Percentiles rank a stretch among this genome's conserved stretches.
These are phyloP conservation scores for Drosera capensis DNA, from an alignment of 148 eudicot species.

Conservation along the genomic window DNA sequence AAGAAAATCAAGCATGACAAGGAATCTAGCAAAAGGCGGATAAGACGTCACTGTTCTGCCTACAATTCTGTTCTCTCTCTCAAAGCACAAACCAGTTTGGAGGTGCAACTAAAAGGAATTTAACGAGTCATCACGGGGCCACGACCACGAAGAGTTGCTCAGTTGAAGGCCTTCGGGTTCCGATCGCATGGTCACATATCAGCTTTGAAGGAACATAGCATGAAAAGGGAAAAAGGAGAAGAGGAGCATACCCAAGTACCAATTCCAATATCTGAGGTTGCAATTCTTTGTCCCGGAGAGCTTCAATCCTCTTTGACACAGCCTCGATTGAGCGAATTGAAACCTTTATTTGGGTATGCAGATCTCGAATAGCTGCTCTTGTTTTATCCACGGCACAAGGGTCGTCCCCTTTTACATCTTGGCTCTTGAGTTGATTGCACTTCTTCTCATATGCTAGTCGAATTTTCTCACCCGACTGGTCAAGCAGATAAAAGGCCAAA, in stretches of 20 bases:
- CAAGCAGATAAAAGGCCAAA: constrained; percentile 4
- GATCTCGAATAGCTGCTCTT: constrained; percentile 57
- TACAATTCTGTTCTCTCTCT: too few species aligned
- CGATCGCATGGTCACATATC: background rate
- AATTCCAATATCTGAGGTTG: constrained; percentile 83
- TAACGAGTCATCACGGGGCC: too few species aligned
- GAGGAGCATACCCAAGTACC: constrained; percentile 61
- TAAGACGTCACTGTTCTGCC: too few species aligned
- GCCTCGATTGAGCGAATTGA: constrained; percentile 90
- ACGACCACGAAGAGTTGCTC: too few species aligned
- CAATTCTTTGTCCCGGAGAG: constrained; percentile 75
- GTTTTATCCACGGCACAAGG: constrained; percentile 63
- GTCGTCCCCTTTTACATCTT: constrained; percentile 76
- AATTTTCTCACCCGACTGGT: constrained; percentile 71
- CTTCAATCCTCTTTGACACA: constrained; percentile 79
- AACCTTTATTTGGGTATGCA: constrained; percentile 84
- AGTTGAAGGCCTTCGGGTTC: too few species aligned
- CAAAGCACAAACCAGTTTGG: too few species aligned
- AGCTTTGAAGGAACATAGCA: background rate
- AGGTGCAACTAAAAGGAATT: too few species aligned
- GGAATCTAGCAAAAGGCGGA: too few species aligned
- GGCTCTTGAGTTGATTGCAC: constrained; percentile 57
- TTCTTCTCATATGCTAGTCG: constrained; percentile 84
- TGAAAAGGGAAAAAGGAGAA: background rate
- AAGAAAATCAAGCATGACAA: too few species aligned